These are phyloP conservation scores for Mercurialis annua DNA, from an alignment of 345 rosid genomes.

Conservation along the genomic window DNA sequence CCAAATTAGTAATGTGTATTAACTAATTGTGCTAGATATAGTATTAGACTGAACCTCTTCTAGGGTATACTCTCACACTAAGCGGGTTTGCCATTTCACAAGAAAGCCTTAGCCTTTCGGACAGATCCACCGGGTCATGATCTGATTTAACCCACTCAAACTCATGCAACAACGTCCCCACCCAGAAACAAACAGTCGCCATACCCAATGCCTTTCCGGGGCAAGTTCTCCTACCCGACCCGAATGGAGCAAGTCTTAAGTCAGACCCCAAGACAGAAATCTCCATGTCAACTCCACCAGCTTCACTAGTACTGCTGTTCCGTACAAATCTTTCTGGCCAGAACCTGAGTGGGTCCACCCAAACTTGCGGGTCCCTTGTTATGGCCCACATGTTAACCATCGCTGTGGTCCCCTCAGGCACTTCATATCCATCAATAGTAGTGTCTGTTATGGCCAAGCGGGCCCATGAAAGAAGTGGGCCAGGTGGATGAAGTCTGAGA, in stretches of 20 bases:
- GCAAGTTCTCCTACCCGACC: constrained; percentile 51
- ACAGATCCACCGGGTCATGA: constrained; percentile 35
- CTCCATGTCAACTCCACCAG: constrained; percentile 16
- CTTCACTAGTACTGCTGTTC: background rate
- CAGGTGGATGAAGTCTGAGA: constrained; percentile 55
- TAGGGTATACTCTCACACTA: constrained; percentile 26
- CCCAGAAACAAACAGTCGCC: constrained; percentile 43
- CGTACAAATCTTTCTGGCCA: constrained; percentile 41
- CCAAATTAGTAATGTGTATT: too few relatives aligned
- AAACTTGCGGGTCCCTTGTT: constrained; percentile 41
- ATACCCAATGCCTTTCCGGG: constrained; percentile 50
- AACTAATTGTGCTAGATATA: too few relatives aligned
- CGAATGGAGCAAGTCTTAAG: constrained; percentile 53
- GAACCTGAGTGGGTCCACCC: constrained; percentile 41
- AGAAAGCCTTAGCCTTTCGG: constrained; percentile 44
- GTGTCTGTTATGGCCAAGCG: constrained; percentile 43
- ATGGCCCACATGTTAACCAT: constrained; percentile 76
- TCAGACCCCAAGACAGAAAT: constrained; percentile 43
- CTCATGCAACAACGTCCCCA: constrained; percentile 42
- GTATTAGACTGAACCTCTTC: constrained; percentile 17
- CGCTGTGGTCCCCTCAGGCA: constrained; percentile 48
- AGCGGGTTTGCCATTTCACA: constrained; percentile 52
- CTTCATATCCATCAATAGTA: constrained; percentile 31
- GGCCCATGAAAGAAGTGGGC: constrained; percentile 65
- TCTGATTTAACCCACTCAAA: constrained; percentile 40